Percentiles rank a stretch among this genome's conserved stretches.
phyloP scores from a whole-genome alignment of 2,329 filamentous ascomycete genomes.

The Nannizziopsis barbatae region DNA sequence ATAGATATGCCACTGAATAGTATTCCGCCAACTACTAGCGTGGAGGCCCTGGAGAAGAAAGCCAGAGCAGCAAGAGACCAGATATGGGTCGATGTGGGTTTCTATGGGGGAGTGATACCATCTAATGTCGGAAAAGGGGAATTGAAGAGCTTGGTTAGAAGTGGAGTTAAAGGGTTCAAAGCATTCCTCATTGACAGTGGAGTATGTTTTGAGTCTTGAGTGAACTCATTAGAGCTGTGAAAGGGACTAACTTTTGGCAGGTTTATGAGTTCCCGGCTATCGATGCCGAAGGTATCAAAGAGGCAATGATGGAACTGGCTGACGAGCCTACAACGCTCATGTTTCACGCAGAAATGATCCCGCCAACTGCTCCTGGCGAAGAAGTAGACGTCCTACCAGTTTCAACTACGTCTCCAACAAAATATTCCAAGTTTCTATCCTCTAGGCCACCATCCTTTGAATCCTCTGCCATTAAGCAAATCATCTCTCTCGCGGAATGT shows the following conservation, averaged over 20 bases:
- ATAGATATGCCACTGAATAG: constrained; percentile 97
- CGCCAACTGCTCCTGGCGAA: constrained; percentile 49
- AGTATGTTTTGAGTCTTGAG: constrained; percentile 49
- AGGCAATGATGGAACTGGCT: constrained; percentile 70
- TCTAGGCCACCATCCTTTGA: constrained; percentile 85
- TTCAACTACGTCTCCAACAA: constrained; percentile 54
- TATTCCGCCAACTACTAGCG: constrained; percentile 88
- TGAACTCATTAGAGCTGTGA: neutral
- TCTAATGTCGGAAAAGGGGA: constrained; percentile 62
- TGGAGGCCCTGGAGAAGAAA: constrained; percentile 73
- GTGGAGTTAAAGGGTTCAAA: constrained; percentile 90
- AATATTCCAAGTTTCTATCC: constrained; percentile 82
- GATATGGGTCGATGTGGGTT: constrained; percentile 98
- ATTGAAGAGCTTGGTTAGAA: constrained; percentile 66
- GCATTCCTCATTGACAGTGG: constrained; percentile 95
- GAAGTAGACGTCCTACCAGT: constrained; percentile 46
- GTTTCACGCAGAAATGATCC: constrained; percentile 98
- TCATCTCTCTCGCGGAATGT: constrained; percentile 66
- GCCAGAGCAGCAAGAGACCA: constrained; percentile 70
- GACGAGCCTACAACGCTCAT: constrained; percentile 81
- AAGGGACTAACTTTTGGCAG: constrained; percentile 33
- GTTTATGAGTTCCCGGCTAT: constrained; percentile 94
- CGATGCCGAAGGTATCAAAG: constrained; percentile 62
- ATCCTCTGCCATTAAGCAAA: constrained; percentile 78
- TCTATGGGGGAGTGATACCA: constrained; percentile 89